Evolutionary conservation across 2,329 filamentous ascomycete species (phyloP), one percentile per base, ranked within the genome.

Genomic region (Tricladium varicosporioides): DNA sequence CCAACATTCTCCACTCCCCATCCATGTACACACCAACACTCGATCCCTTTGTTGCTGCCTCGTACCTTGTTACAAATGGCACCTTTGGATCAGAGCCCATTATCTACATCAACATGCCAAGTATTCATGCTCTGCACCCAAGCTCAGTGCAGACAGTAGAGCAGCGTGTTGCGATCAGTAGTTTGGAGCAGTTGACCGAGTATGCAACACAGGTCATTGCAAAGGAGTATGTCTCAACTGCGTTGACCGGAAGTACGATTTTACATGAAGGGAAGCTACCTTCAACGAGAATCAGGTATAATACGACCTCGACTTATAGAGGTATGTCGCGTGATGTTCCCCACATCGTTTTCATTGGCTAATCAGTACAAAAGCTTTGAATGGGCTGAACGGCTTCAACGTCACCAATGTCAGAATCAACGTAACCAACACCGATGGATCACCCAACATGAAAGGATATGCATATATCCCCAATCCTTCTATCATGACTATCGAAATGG

Each of bases 401-500:
- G 71, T 82, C 36, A 77, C 74, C 14, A 69, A 77, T 32, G 75
- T 82, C 65, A 71, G 72, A 36, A 73, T 84, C 62, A 70, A 78
- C 55, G 66, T 71, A 8, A 70, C 68, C 32, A 56, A 67, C 1
- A 56, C 70, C 22, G 57, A 67, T 0, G 76, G 80, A 60, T 14
- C 76, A 47, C 75, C 76, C 56, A 86, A 85, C 68, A 74, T 84
- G 64, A 67, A 76, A 18, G 84, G 80, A 63, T 76, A 72, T 11
- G 78, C 82, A 48, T 73, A 69, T 59, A 82, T 87, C 50, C 82
- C 82, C 58, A 87, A 86, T 67, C 82, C 83, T 0, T 81, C 81
- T 1, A 74, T 82, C 54, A 73, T 84, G 71, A 82, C 78, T 4
- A 71, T 85, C 55, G 70, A 73, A 45, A 74, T 86, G 54, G 83